Base-by-base conservation (phyloP, 257 asterid species). In the Datura wrightii region DNA sequence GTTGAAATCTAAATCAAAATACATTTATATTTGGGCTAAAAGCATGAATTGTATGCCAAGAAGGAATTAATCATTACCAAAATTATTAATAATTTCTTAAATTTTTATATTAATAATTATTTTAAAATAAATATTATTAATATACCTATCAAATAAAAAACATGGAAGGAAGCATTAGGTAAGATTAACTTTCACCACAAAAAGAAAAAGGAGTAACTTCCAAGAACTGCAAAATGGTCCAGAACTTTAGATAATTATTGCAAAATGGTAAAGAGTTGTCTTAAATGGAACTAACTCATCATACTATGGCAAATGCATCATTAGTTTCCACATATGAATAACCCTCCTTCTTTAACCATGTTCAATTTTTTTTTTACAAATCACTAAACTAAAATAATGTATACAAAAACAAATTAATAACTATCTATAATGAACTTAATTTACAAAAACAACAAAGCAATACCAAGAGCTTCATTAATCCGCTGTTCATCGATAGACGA, bases 151-250 rank as follows among this genome's bases (percentile, higher is more conserved):
- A n/a, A n/a, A n/a, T n/a, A n/a, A 24, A 24, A 24, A 24, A 24
- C 0, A 24, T 24, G 0, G 31, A 24, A 24, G 31, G 31, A 24
- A 24, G 31, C 31, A 24, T 24, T 24, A 24, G 31, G 31, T 24
- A 24, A 24, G 4, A 34, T 2, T 7, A 15, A 14, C 24, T 3
- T 36, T 36, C 5, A 36, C 1, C 72, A 9, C 19, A 24, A 65
- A 41, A 41, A 10, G 24, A 9, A 42, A 44, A 6, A 44, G 3
- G 79, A 71, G 79, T n/a, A 42, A 24, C 79, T 71, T 71, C 39
- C 48, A 44, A 71, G 79, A 44, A 71, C 80, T 72, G n/a, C 56
- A 24, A 72, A 72, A 72, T 72, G 41, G n/a, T 44, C 46, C 80
- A 44, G 6, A 44, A 10, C 18, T 44, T 72, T 48, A n/a, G 54